Conservation (phyloP, 371 early-diverging fungal genomes). For the Blakeslea trispora region DNA sequence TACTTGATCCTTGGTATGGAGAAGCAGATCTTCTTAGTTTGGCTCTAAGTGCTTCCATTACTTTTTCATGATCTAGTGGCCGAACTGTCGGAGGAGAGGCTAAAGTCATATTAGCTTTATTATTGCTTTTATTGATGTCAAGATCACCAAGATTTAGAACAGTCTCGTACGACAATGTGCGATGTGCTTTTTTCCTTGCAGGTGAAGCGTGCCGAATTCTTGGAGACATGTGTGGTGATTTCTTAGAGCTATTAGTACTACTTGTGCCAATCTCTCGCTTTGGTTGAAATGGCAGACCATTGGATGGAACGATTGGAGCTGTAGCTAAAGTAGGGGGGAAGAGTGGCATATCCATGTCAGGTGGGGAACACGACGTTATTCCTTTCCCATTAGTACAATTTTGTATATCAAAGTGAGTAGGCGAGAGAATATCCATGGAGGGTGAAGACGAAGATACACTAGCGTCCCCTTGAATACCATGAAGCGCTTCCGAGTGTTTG, state of each 20-base stretch:
- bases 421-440: slow-evolving; percentile 14
- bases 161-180: slow-evolving; percentile 26
- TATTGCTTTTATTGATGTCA: slow-evolving; percentile 1
- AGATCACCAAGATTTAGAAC: slow-evolving; percentile 18
- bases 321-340: slow-evolving; percentile 3
- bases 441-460: slow-evolving; percentile 19
- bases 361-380: slow-evolving; percentile 10
- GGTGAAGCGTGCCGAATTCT: background rate
- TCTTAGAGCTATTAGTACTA: background rate
- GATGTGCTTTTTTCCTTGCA: slow-evolving; percentile 3
- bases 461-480: background rate
- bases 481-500: slow-evolving; percentile 5
- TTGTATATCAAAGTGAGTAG: slow-evolving; percentile 12
- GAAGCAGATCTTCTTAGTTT: slow-evolving; percentile 21
- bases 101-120: background rate
- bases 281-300: background rate
- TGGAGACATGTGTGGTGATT: background rate
- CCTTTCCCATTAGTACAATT: background rate
- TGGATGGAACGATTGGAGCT: slow-evolving; percentile 1
- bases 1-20: slow-evolving; percentile 9
- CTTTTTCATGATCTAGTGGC: slow-evolving; percentile 26
- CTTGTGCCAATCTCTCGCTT: background rate
- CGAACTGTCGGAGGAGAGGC: background rate
- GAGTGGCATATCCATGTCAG: slow-evolving; percentile 5
- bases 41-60: slow-evolving; percentile 31